phyloP scores from a whole-genome alignment of 371 early-diverging fungal species.

The Syncephalastrum contaminatum region DNA sequence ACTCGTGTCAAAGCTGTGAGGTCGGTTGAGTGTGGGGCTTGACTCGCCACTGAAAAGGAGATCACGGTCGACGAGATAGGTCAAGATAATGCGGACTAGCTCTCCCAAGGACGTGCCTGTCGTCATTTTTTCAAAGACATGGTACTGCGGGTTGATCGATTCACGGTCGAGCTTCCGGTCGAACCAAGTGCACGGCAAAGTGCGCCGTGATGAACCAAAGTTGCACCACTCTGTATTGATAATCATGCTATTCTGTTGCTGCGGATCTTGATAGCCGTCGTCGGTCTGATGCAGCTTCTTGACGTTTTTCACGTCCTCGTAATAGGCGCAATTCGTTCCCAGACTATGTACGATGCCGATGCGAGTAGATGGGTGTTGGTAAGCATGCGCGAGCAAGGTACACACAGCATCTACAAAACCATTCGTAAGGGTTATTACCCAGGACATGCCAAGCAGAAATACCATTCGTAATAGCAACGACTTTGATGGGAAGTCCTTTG shows the following conservation, averaged over 20 bases:
- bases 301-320: conserved; percentile 72
- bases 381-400: conserved; percentile 87
- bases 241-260: conserved; percentile 57
- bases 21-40: conserved; percentile 59
- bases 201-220: conserved; percentile 72
- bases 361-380: conserved; percentile 78
- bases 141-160: conserved; percentile 74
- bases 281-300: conserved; percentile 54
- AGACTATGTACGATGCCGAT: conserved; percentile 92
- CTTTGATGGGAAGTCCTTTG: conserved; percentile 44
- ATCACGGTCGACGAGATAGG: conserved; percentile 77
- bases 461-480: conserved; percentile 74
- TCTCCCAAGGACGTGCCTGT: conserved; percentile 96
- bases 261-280: conserved; percentile 37
- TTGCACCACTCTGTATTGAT: conserved; percentile 90
- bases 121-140: conserved; percentile 94
- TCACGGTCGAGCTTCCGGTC: conserved; percentile 80
- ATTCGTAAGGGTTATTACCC: not conserved
- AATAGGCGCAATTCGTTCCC: conserved; percentile 95
- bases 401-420: conserved; percentile 79
- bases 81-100: conserved; percentile 72
- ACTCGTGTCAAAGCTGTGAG: conserved; percentile 77
- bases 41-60: conserved; percentile 73
- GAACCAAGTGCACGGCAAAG: conserved; percentile 81
- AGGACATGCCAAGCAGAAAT: conserved; percentile 9